Percentiles rank a stretch among this genome's conserved stretches.
Evolutionary conservation across 306 rosid genomes (phyloP).

Genomic region (Argentina anserina): DNA sequence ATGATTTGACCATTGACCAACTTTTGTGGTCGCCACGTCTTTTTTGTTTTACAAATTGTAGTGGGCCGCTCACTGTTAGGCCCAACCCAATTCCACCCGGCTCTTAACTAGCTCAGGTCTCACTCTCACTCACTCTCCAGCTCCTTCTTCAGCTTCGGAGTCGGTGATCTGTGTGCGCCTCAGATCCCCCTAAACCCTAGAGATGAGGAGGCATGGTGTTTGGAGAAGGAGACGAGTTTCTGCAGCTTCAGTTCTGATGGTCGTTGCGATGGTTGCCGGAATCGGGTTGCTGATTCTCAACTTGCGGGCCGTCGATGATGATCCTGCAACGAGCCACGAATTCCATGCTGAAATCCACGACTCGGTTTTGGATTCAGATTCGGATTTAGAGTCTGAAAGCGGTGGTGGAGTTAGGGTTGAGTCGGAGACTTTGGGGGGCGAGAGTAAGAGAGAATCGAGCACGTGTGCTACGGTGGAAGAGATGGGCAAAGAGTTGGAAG

Average conservation of each 20-base stretch:
- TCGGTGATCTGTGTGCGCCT: neutral
- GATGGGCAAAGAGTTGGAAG: slow-evolving; percentile 63
- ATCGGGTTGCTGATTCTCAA: slow-evolving; percentile 50
- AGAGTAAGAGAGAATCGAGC: slow-evolving; percentile 18
- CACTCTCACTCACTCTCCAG: too few species aligned
- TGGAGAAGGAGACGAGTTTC: slow-evolving; percentile 49
- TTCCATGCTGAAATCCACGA: slow-evolving; percentile 15
- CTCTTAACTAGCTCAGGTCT: too few species aligned
- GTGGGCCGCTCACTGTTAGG: neutral
- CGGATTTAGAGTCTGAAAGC: slow-evolving; percentile 21
- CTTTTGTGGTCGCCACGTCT: slow-evolving; percentile 4
- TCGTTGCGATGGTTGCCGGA: slow-evolving; percentile 43
- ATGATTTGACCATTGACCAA: slow-evolving; percentile 4
- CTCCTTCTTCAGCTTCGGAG: neutral
- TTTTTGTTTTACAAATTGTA: neutral
- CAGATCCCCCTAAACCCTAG: neutral
- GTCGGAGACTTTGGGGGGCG: neutral
- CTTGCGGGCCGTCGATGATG: slow-evolving; percentile 39
- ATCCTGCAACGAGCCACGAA: slow-evolving; percentile 41
- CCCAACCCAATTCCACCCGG: neutral
- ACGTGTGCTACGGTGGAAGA: slow-evolving; percentile 80
- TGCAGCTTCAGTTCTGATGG: slow-evolving; percentile 37
- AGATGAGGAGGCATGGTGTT: slow-evolving; percentile 43
- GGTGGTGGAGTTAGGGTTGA: slow-evolving; percentile 9
- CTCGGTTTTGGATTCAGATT: slow-evolving; percentile 17